Base-by-base conservation (phyloP, 495 filamentous ascomycete species). In the Xylaria venustula region DNA sequence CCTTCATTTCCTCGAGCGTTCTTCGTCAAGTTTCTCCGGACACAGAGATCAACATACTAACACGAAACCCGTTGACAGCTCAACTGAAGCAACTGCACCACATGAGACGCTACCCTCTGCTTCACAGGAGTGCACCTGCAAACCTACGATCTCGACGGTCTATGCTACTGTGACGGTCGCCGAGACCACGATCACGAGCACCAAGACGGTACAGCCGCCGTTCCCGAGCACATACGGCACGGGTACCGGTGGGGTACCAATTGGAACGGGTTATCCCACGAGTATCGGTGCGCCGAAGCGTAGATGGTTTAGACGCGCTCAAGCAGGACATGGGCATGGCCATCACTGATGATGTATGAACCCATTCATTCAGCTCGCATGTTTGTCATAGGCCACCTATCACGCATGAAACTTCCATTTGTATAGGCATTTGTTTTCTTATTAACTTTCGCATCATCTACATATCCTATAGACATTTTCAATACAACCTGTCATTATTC, bases 171-270 rank as follows among this genome's bases (percentile, higher is more conserved):
- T 55, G 22, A 44, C 48, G 45, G 26, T 55, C 0, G 65, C 65
- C 9, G 22, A 61, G 52, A 50, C 60, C 14, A 72, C 69, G 5
- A 58, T 74, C 20, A 67, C 67, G 49, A 66, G 69, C 22, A 71
- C 68, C 17, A 65, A 54, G 51, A 71, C 66, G 7, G 64, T 68
- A 15, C 55, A 71, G 50, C 66, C 68, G 28, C 64, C 67, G 12
- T 65, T 60, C 51, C 61, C 66, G 8, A 65, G 49, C 25, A 52
- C 42, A 7, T 69, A 66, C 60, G 17, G 55, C 12, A 64, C 57
- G 23, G 60, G 65, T 7, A 62, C 65, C 23, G 58, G 28, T 40
- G 32, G 5, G 23, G 26, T 36, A 44, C 34, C 23, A 11, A 1
- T 20, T 40, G 58, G 58, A 14, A 47, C 50, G 19, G 60, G 52